Evolutionary conservation across 306 rosid species (phyloP), one percentile per base, ranked within the genome.

Genomic region (Pueraria montana): DNA sequence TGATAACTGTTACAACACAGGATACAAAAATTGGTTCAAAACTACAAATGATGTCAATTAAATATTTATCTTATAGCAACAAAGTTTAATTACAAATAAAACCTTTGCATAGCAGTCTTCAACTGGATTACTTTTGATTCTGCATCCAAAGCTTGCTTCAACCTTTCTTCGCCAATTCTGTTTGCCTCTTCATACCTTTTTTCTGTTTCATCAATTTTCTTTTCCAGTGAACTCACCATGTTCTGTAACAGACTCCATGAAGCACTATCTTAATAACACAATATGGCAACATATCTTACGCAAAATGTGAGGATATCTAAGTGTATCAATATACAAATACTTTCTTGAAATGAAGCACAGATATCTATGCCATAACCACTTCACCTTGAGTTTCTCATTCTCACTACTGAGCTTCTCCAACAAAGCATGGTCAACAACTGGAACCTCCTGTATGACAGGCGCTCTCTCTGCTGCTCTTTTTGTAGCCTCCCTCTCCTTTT

Each of bases 41-140:
- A 42, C 55, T 17, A 42, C 32, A 77, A 71, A 70, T 48, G 66
- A 69, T 11, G 12, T 27, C 16, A 74, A 64, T 20, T 40, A n/a
- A 76, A 85, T 38, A 59, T 72, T 64, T 72, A 77, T 72, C 76
- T 32, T 45, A 68, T 45, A 59, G 53, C 32, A 79, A 52, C 43
- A 72, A 81, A 61, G 73, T 62, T 64, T 23, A 58, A 46, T 42
- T 49, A 85, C 36, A 20, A 79, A 32, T 55, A 77, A 85, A 77
- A 93, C 98, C 96, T 93, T 77, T 93, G 98, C 92, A 93, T 93
- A 26, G 91, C 78, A 30, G 96, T 91, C 90, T 91, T 93, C 76
- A 93, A 76, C 84, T 91, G 88, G 81, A 90, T 55, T 56, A 93
- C 84, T 86, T 91, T 90, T 13, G 97, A 86, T 77, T 93, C 97